phyloP scores from a whole-genome alignment of 768 basidiomycete genomes.

The Ephemerocybe angulata region DNA sequence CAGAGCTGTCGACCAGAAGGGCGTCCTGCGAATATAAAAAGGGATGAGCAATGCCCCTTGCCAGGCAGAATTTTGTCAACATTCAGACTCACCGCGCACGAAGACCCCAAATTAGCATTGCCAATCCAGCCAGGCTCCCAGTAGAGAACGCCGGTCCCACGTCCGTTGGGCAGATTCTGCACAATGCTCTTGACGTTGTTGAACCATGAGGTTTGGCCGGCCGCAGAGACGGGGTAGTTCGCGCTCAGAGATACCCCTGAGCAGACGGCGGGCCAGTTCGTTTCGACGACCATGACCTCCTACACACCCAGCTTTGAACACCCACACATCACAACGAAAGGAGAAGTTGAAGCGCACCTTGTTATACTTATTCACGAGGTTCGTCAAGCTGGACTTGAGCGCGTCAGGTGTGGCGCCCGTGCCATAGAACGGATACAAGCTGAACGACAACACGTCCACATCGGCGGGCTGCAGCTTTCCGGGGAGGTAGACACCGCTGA shows the following conservation, averaged over 20 bases:
- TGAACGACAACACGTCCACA: conserved; percentile 59
- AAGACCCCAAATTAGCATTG: conserved; percentile 44
- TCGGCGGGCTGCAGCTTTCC: conserved; percentile 48
- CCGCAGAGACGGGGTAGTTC: conserved; percentile 41
- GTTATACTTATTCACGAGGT: conserved; percentile 42
- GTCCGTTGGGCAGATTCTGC: conserved; percentile 43
- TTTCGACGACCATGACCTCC: conserved; percentile 60
- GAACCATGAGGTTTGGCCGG: conserved; percentile 55
- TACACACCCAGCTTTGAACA: conserved; percentile 12
- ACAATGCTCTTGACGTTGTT: conserved; percentile 47
- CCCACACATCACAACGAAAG: not conserved
- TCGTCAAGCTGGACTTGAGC: conserved; percentile 48
- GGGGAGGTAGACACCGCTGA: conserved; percentile 46
- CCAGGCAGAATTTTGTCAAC: too few relatives aligned
- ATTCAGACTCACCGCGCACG: conserved; percentile 32
- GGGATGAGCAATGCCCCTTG: too few relatives aligned
- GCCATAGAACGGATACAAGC: conserved; percentile 64
- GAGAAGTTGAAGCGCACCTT: conserved; percentile 35
- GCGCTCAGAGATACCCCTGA: conserved; percentile 43
- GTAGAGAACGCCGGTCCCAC: conserved; percentile 50
- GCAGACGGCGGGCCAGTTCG: conserved; percentile 58
- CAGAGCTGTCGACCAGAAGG: conserved; percentile 45
- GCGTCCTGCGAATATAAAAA: conserved; percentile 36
- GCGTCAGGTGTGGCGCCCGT: conserved; percentile 51
- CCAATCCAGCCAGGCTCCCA: conserved; percentile 70